Percentiles rank a stretch among this genome's conserved stretches.
These are phyloP conservation scores for Hirsutella thompsonii DNA, from an alignment of 2,329 filamentous ascomycete genomes.

Conservation along the genomic window DNA sequence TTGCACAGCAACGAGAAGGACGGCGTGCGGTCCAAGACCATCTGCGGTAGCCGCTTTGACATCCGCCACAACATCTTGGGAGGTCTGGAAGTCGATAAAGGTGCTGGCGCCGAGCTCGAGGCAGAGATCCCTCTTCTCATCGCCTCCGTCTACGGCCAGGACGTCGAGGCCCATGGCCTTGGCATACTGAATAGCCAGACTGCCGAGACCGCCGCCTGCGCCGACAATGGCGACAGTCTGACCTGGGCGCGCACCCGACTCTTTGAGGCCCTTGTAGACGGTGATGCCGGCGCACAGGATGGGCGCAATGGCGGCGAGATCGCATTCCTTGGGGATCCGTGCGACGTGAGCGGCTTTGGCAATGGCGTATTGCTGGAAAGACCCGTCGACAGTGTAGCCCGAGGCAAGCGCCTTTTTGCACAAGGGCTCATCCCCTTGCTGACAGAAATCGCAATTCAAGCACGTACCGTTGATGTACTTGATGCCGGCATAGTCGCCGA, in stretches of 20 bases:
- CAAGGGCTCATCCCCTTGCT: conserved; percentile 67
- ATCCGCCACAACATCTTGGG: conserved; percentile 68
- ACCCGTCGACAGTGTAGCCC: conserved; percentile 85
- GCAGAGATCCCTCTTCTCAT: conserved; percentile 65
- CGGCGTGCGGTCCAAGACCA: conserved; percentile 75
- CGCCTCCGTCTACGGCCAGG: conserved; percentile 73
- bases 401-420: conserved; percentile 65
- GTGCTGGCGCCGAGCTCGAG: conserved; percentile 54
- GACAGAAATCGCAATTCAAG: conserved; percentile 72
- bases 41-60: conserved; percentile 72
- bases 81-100: conserved; percentile 71
- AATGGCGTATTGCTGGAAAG: conserved; percentile 86
- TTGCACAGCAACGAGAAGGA: conserved; percentile 70
- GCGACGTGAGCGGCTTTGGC: conserved; percentile 79
- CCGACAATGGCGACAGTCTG: conserved; percentile 76
- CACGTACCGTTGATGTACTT: conserved; percentile 92
- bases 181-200: conserved; percentile 72
- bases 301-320: conserved; percentile 66
- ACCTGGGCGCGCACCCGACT: conserved; percentile 61
- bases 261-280: conserved; percentile 85
- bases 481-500: conserved; percentile 79
- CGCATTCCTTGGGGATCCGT: conserved; percentile 63
- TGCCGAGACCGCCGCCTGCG: conserved; percentile 72
- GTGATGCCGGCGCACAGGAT: conserved; percentile 78
- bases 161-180: conserved; percentile 76